phyloP scores from a whole-genome alignment of 1,284 basidiomycete genomes.

The Cutaneotrichosporon cyanovorans region DNA sequence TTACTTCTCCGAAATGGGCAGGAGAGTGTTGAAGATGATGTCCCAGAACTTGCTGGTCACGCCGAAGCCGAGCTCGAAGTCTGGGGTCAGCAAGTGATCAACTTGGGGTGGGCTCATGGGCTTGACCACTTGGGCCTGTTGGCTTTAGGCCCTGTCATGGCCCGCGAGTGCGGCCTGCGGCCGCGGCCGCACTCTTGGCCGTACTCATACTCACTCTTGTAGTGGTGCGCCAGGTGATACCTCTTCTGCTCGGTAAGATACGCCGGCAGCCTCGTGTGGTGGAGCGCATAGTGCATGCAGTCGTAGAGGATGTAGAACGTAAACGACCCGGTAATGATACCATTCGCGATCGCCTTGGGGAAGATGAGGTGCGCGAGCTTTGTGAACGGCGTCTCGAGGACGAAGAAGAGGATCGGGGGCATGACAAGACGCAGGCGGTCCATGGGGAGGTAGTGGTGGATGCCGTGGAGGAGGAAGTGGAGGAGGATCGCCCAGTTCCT shows the following conservation, averaged over 20 bases:
- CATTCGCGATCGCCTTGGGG: conserved; percentile 79
- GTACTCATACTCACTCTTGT: conserved; percentile 63
- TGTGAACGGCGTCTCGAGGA: conserved; percentile 81
- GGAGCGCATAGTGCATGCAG: conserved; percentile 84
- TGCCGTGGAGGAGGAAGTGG: conserved; percentile 91
- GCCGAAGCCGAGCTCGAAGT: conserved; percentile 97
- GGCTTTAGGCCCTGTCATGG: too few relatives aligned
- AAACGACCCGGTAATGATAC: conserved; percentile 85
- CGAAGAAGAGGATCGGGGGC: conserved; percentile 80
- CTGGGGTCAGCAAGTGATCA: conserved; percentile 24
- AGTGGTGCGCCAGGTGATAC: conserved; percentile 96
- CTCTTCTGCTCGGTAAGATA: conserved; percentile 91
- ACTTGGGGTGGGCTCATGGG: too few relatives aligned
- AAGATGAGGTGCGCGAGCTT: conserved; percentile 75
- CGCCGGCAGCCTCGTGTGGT: conserved; percentile 79
- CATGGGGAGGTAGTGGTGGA: conserved; percentile 98
- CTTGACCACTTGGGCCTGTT: too few relatives aligned
- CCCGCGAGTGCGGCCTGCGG: too few relatives aligned
- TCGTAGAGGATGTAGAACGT: conserved; percentile 85
- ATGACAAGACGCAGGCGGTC: conserved; percentile 92
- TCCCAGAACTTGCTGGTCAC: conserved; percentile 96
- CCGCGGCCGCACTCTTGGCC: too few relatives aligned
- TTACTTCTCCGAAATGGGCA: conserved; percentile 32
- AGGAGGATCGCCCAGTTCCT: conserved; percentile 68
- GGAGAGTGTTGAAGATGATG: conserved; percentile 76